These are phyloP conservation scores for Fraxinus excelsior DNA, from an alignment of 257 asterid genomes.

Conservation along the genomic window DNA sequence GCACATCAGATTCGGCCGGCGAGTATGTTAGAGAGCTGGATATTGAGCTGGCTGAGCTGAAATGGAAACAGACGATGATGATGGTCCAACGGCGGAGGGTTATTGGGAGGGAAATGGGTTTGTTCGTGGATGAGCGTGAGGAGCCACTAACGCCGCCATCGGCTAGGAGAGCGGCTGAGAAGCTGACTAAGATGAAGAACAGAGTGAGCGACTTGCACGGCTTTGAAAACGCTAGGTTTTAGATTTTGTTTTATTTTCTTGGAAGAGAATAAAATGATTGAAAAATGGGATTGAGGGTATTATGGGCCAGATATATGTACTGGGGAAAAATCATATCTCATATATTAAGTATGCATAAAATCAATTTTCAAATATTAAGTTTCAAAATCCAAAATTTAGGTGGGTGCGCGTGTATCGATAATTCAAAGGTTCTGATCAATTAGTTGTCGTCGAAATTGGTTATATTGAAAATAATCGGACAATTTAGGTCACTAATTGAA, in stretches of 20 bases:
- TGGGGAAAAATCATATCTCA: no score
- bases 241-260: not conserved
- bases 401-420: no score
- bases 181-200: constrained; percentile 57
- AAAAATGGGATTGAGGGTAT: not conserved
- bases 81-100: constrained; percentile 37
- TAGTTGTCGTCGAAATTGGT: no score
- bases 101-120: constrained; percentile 39
- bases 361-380: no score
- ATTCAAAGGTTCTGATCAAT: no score
- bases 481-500: no score
- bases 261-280: not conserved
- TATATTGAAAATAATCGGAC: no score
- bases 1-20: constrained; percentile 42
- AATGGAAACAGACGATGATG: constrained; percentile 48
- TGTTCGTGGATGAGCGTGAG: constrained; percentile 55
- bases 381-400: no score
- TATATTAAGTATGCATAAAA: no score
- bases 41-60: constrained; percentile 69
- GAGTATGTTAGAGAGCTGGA: constrained; percentile 57
- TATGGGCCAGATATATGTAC: not conserved
- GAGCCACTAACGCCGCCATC: constrained; percentile 80
- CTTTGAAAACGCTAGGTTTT: constrained; percentile 89
- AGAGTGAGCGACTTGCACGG: constrained; percentile 78
- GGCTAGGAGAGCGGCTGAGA: constrained; percentile 78